A percentile compares a stretch with the other conserved stretches of the same genome.
Evolutionary conservation across 129 eudicot species (phyloP).

Genomic region (Flaveria trinervia): DNA sequence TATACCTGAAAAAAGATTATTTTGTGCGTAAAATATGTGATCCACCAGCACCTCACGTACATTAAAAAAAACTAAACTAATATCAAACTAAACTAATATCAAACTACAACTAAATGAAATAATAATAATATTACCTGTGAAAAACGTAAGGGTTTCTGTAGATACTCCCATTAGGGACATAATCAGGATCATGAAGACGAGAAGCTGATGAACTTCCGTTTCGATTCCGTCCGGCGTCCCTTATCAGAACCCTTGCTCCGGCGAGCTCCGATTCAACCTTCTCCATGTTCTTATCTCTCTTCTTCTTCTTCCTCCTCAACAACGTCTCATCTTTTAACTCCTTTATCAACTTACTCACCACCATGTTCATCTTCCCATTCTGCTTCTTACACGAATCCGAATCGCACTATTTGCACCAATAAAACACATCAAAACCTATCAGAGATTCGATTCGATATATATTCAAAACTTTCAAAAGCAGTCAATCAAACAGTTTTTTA

Average conservation of each 20-base stretch:
- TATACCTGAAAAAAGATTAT: neutral
- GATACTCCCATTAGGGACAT: conserved; percentile 68
- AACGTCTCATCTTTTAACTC: conserved; percentile 44
- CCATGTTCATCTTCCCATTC: conserved; percentile 66
- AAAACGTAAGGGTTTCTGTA: conserved; percentile 65
- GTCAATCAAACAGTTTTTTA: too few species aligned
- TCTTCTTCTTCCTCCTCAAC: conserved; percentile 41
- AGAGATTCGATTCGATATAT: too few species aligned
- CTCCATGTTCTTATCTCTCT: conserved; percentile 54
- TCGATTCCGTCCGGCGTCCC: conserved; percentile 34
- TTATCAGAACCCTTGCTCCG: conserved; percentile 67
- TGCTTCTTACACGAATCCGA: conserved; percentile 39
- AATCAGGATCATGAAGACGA: conserved; percentile 45
- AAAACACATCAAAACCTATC: neutral
- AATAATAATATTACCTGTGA: conserved; percentile 52
- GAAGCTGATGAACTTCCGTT: conserved; percentile 36
- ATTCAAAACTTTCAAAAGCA: too few species aligned
- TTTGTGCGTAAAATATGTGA: neutral
- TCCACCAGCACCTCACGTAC: conserved; percentile 9
- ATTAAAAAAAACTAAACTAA: neutral
- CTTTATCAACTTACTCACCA: conserved; percentile 45
- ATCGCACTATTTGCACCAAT: conserved; percentile 22
- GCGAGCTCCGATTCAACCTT: conserved; percentile 58
- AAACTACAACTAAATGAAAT: neutral
- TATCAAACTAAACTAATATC: neutral